These are phyloP conservation scores for Phytophthora boehmeriae DNA, from an alignment of 352 stramenopile genomes.

Conservation along the genomic window DNA sequence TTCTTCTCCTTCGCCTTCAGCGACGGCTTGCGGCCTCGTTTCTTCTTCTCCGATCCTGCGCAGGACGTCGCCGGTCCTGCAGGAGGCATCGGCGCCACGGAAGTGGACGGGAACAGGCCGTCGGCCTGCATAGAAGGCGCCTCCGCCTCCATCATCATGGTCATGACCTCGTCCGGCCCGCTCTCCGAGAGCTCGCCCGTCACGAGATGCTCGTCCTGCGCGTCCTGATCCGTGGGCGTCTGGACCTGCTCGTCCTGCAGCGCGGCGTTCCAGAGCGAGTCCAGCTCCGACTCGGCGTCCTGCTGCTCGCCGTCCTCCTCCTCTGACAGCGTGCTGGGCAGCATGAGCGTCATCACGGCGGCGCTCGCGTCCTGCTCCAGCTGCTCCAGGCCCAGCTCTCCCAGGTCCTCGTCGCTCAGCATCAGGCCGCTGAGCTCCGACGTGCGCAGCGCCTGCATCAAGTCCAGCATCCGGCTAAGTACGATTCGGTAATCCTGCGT, in stretches of 20 bases:
- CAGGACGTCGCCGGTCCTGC: constrained; percentile 20
- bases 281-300: constrained; percentile 27
- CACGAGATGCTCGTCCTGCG: constrained; percentile 33
- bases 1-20: constrained; percentile 44
- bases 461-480: constrained; percentile 36
- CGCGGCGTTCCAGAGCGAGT: constrained; percentile 39
- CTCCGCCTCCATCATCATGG: constrained; percentile 37
- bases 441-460: constrained; percentile 32
- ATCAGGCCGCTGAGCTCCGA: constrained; percentile 32
- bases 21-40: constrained; percentile 45
- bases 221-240: constrained; percentile 14
- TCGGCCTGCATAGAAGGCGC: constrained; percentile 26
- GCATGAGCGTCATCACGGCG: constrained; percentile 40
- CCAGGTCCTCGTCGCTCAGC: constrained; percentile 34
- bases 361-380: constrained; percentile 31
- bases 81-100: constrained; percentile 27
- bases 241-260: constrained; percentile 17
- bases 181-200: no score
- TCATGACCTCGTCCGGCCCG: constrained; percentile 43
- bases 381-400: constrained; percentile 25
- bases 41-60: constrained; percentile 35
- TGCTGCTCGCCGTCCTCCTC: constrained; percentile 42
- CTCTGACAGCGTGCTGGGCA: constrained; percentile 67
- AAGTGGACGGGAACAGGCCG: constrained; percentile 26
- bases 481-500: no score